A percentile compares a stretch with the other conserved stretches of the same genome.
phyloP scores from a whole-genome alignment of 495 filamentous ascomycete species.

The Hypoxylon perforatum region DNA sequence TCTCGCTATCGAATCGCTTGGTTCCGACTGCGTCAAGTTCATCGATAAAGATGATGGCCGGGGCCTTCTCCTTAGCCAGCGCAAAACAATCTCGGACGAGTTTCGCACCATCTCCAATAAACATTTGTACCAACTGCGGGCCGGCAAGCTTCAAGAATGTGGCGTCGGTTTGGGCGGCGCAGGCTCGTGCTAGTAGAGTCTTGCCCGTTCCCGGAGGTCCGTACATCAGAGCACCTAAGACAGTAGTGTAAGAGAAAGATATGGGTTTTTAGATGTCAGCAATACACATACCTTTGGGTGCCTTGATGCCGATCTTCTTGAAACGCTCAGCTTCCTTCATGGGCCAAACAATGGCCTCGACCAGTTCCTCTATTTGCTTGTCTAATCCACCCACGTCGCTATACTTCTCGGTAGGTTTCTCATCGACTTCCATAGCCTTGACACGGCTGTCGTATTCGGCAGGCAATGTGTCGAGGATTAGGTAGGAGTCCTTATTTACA shows the following conservation, averaged over 20 bases:
- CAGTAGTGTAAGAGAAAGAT: conserved; percentile 40
- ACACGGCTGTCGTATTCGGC: conserved; percentile 99
- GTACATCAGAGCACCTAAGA: conserved; percentile 93
- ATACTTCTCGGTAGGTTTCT: conserved; percentile 99
- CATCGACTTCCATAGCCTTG: conserved; percentile 99
- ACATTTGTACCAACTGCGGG: conserved; percentile 99
- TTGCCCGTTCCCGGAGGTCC: conserved; percentile 97
- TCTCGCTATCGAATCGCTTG: conserved; percentile 99
- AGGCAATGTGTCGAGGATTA: conserved; percentile 96
- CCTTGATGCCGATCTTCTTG: conserved; percentile 99
- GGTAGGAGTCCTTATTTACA: conserved; percentile 99
- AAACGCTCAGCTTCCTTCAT: conserved; percentile 99
- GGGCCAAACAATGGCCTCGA: conserved; percentile 99
- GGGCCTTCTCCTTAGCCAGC: conserved; percentile 96
- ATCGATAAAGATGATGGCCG: conserved; percentile 99
- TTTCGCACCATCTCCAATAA: conserved; percentile 98
- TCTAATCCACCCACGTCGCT: conserved; percentile 96
- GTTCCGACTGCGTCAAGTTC: conserved; percentile 97
- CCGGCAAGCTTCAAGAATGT: conserved; percentile 99
- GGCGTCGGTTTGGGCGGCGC: conserved; percentile 96
- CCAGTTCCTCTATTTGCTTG: conserved; percentile 99
- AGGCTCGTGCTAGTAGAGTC: conserved; percentile 95
- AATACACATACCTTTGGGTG: conserved; percentile 85
- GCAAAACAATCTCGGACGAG: conserved; percentile 97
- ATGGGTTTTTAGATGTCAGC: not conserved